Percentiles rank a stretch among this genome's conserved stretches.
phyloP scores from a whole-genome alignment of 495 filamentous ascomycete species.

The Daldinia grandis region DNA sequence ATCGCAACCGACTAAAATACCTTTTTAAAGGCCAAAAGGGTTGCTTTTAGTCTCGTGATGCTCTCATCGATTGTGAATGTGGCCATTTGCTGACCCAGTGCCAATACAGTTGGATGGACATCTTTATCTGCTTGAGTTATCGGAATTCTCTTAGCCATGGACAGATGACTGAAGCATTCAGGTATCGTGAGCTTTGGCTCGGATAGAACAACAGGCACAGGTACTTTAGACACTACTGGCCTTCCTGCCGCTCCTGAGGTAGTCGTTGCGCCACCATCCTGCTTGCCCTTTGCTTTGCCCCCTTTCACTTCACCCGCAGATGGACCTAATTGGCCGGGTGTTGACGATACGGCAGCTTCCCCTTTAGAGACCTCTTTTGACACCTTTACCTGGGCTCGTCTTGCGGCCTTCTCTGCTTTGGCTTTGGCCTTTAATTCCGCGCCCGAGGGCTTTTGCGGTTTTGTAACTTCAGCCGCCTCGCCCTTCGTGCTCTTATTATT shows the following conservation, averaged over 20 bases:
- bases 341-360: constrained; percentile 37
- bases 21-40: constrained; percentile 86
- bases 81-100: constrained; percentile 88
- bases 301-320: constrained; percentile 49
- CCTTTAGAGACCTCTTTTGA: constrained; percentile 50
- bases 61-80: constrained; percentile 90
- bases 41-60: constrained; percentile 86
- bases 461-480: constrained; percentile 28
- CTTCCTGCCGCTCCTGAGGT: constrained; percentile 45
- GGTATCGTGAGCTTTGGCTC: constrained; percentile 73
- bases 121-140: constrained; percentile 83
- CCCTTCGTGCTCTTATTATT: constrained; percentile 39
- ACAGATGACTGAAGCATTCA: constrained; percentile 84
- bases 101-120: constrained; percentile 86
- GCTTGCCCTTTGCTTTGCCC: constrained; percentile 60
- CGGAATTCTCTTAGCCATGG: constrained; percentile 76
- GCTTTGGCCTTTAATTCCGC: constrained; percentile 79
- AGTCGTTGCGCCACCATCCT: constrained; percentile 48
- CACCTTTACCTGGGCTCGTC: constrained; percentile 70
- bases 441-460: constrained; percentile 60
- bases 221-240: constrained; percentile 42
- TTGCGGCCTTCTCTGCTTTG: constrained; percentile 80
- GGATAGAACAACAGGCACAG: constrained; percentile 56
- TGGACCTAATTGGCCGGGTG: constrained; percentile 39
- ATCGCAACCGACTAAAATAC: constrained; percentile 55